Percentiles rank a stretch among this genome's conserved stretches.
Conservation (phyloP, 768 basidiomycete species). For the Russula vinacea region DNA sequence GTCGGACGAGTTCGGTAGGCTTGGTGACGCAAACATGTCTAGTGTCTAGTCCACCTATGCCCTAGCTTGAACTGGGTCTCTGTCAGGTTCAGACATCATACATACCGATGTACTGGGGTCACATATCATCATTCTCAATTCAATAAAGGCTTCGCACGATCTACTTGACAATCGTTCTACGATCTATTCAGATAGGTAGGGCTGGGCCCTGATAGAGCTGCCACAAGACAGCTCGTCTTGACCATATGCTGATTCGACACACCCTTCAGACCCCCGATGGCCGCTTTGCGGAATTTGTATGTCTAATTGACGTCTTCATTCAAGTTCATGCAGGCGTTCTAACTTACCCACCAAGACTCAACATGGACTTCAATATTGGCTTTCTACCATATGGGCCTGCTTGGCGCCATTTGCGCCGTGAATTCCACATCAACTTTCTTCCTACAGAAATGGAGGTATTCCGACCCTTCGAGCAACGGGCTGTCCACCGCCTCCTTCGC, state of each 20-base stretch:
- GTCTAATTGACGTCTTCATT: not conserved
- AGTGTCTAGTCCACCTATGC: not conserved
- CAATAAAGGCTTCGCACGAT: conserved; percentile 30
- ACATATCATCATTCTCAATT: conserved; percentile 32
- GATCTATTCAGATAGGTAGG: conserved; percentile 28
- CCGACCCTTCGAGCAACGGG: not conserved
- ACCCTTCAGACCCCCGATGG: conserved; percentile 10
- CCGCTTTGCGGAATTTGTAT: conserved; percentile 3
- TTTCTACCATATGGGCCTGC: not conserved
- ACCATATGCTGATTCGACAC: not conserved
- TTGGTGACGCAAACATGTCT: not conserved
- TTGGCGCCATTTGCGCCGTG: not conserved
- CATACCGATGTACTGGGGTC: conserved; percentile 30
- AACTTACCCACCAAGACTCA: not conserved
- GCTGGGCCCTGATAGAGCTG: not conserved
- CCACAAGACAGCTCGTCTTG: not conserved
- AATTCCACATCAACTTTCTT: not conserved
- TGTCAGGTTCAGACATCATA: conserved; percentile 28
- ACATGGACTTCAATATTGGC: not conserved
- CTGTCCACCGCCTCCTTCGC: not conserved
- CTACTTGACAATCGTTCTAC: conserved; percentile 33
- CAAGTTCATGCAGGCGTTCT: not conserved
- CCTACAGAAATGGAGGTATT: not conserved
- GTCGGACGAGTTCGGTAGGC: conserved; percentile 30
- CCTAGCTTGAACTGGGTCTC: not conserved